A percentile compares a stretch with the other conserved stretches of the same genome.
phyloP scores from a whole-genome alignment of 225 moss, liverwort and hornwort species.

The Pseudisothecium myosuroides region DNA sequence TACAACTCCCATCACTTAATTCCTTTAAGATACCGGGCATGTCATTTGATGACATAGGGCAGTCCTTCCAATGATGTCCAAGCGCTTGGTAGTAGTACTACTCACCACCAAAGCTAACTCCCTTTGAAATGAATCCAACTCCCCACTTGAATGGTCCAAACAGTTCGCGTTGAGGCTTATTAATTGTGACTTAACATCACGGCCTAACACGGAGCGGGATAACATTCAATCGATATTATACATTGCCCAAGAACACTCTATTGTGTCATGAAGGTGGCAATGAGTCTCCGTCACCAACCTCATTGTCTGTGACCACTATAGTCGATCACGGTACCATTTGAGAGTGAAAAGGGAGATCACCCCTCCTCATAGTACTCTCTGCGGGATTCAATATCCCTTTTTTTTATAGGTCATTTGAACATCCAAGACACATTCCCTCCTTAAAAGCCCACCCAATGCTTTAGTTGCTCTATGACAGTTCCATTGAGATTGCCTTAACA shows the following conservation, averaged over 20 bases:
- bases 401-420: too few species aligned
- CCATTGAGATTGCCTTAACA: background rate
- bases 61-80: background rate
- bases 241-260: background rate
- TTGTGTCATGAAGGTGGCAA: background rate
- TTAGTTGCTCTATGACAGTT: background rate
- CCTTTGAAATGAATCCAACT: background rate
- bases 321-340: too few species aligned
- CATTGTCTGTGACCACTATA: background rate
- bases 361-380: too few species aligned
- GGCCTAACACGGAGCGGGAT: rapidly evolving
- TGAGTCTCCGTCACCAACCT: background rate
- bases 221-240: background rate
- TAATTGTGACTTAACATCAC: background rate
- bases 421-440: rapidly evolving
- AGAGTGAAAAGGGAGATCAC: too few species aligned
- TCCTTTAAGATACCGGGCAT: rapidly evolving
- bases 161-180: background rate
- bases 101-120: rapidly evolving
- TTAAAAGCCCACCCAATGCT: background rate
- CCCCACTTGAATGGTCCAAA: rapidly evolving
- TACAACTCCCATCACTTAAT: background rate
- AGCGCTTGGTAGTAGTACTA: rapidly evolving
- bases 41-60: background rate
- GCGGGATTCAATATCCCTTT: rapidly evolving